A percentile compares a stretch with the other conserved stretches of the same genome.
These are phyloP conservation scores for Friedmanniomyces simplex DNA, from an alignment of 495 filamentous ascomycete genomes.

Conservation along the genomic window DNA sequence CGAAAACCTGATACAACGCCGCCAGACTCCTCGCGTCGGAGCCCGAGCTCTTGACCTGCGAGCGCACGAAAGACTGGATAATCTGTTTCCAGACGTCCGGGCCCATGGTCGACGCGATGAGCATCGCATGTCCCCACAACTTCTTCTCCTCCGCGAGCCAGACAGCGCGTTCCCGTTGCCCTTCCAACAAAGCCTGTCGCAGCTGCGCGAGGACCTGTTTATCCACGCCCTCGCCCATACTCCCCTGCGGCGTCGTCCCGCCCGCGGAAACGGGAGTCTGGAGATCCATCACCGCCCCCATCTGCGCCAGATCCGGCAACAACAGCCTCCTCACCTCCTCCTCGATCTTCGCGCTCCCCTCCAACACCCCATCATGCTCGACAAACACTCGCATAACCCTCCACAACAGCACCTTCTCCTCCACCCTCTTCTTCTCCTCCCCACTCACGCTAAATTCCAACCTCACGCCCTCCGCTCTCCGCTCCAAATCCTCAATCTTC, in stretches of 20 bases:
- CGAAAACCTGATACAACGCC: slow-evolving; percentile 83
- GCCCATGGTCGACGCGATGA: slow-evolving; percentile 69
- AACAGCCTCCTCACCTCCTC: slow-evolving; percentile 62
- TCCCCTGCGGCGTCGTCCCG: slow-evolving; percentile 14
- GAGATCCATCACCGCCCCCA: slow-evolving; percentile 19
- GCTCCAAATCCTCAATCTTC: slow-evolving; percentile 63
- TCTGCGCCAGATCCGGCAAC: slow-evolving; percentile 47
- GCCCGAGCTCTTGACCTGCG: slow-evolving; percentile 72
- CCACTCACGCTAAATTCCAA: slow-evolving; percentile 32
- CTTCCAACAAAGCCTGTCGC: slow-evolving; percentile 58
- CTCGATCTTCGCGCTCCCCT: slow-evolving; percentile 62
- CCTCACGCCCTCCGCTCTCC: slow-evolving; percentile 40
- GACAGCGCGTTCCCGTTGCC: slow-evolving; percentile 82
- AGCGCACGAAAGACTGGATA: slow-evolving; percentile 82
- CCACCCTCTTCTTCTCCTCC: slow-evolving; percentile 39
- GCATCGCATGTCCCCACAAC: slow-evolving; percentile 91
- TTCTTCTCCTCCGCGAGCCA: slow-evolving; percentile 91
- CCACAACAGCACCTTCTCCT: slow-evolving; percentile 81
- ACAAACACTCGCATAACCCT: slow-evolving; percentile 70
- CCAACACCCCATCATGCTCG: slow-evolving; percentile 74
- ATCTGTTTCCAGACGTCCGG: slow-evolving; percentile 77
- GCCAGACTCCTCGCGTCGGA: slow-evolving; percentile 75
- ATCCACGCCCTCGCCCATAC: slow-evolving; percentile 53
- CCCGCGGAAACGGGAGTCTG: slow-evolving; percentile 15
- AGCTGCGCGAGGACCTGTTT: slow-evolving; percentile 56